Base-by-base conservation (phyloP, 495 filamentous ascomycete species). In the Xylaria intraflava region DNA sequence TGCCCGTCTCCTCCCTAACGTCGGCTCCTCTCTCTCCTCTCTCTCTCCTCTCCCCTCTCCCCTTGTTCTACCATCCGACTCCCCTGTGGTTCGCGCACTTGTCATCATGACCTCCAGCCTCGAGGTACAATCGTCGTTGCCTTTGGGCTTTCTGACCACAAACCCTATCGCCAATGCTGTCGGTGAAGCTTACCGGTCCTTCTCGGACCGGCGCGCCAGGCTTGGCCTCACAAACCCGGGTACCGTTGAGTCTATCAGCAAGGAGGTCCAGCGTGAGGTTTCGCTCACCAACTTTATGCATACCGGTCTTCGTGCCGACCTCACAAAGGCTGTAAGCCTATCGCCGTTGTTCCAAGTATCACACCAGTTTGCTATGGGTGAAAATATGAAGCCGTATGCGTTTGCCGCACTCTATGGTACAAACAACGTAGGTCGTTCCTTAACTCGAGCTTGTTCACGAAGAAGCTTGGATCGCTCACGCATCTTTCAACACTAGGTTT, bases 211-310 rank as follows among this genome's bases (percentile, higher is more conserved):
- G 72, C 84, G 93, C 75, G 86, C 82, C 58, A 83, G 84, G 68
- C 80, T 99, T 57, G 92, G 90, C 55, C 78, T 99, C 46, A 79
- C 85, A 27, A 96, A 96, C 70, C 93, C 93, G 27, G 93, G 94
- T 48, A 87, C 86, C 22, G 83, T 96, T 51, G 93, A 99, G 70
- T 87, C 88, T 62, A 85, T 99, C 66, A 84, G 84, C 51, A 81
- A 87, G 60, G 93, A 99, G 78, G 90, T 96, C 40, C 83, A 93
- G 73, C 89, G 90, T 66, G 90, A 96, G 77, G 91, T 95, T 42
- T 83, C 96, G 68, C 82, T 95, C 59, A 90, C 83, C 69, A 95
- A 96, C 74, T 87, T 88, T 66, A 93, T 91, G 82, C 97, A 97
- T 78, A 80, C 87, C 17, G 94, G 94, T 51, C 79, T 99, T 66